Percentiles rank a stretch among this genome's conserved stretches.
phyloP scores from a whole-genome alignment of 2,329 filamentous ascomycete species.

The Cylindrodendrum hubeiense region DNA sequence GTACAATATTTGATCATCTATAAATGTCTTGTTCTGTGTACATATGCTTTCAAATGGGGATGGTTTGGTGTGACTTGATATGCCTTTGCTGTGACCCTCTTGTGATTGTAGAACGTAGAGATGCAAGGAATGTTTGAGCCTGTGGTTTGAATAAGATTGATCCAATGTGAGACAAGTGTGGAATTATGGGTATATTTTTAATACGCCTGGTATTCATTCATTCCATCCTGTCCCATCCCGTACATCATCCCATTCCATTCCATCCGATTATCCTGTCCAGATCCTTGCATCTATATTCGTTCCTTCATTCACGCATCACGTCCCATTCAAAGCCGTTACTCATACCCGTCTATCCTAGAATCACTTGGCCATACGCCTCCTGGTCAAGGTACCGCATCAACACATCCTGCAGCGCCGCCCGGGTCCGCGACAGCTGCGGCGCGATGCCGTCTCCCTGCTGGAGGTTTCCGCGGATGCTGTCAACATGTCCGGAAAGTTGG shows the following conservation, averaged over 20 bases:
- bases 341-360: conserved; percentile 53
- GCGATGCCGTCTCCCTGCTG: conserved; percentile 65
- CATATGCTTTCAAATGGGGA: conserved; percentile 35
- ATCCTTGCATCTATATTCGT: not conserved
- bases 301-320: not conserved
- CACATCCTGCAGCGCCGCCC: conserved; percentile 62
- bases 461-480: conserved; percentile 67
- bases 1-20: conserved; percentile 18
- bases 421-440: conserved; percentile 61
- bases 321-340: conserved; percentile 13
- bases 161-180: not conserved
- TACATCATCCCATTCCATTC: not conserved
- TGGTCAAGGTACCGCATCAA: conserved; percentile 60
- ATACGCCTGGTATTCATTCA: not conserved
- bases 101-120: not conserved
- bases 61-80: conserved; percentile 27
- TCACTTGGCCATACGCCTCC: conserved; percentile 60
- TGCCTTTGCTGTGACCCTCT: not conserved
- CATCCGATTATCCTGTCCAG: not conserved
- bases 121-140: not conserved
- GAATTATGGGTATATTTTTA: not conserved
- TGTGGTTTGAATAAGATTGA: not conserved
- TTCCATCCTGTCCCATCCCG: not conserved
- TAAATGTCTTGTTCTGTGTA: conserved; percentile 34
- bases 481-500: conserved; percentile 67